Conservation (phyloP, 441 rosid species). For the Erodium trifolium region DNA sequence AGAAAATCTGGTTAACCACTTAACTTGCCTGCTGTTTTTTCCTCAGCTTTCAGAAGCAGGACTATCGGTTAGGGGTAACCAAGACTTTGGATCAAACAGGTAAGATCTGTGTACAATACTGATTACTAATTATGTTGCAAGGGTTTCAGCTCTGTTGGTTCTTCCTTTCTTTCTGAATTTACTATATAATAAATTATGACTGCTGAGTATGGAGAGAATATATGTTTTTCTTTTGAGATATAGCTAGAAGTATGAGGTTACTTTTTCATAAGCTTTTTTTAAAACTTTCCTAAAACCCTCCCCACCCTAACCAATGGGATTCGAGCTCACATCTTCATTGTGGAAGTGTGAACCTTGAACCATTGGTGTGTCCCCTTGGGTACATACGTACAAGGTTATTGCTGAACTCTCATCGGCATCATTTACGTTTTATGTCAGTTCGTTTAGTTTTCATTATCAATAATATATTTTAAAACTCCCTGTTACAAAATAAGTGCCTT, state of each 20-base stretch:
- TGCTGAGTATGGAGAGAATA: not conserved
- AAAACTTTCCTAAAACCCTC: not conserved
- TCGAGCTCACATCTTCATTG: not conserved
- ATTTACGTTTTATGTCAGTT: not conserved
- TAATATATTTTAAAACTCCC: not conserved
- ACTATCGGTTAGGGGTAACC: conserved; percentile 59
- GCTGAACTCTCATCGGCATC: not conserved
- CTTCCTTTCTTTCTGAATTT: not conserved
- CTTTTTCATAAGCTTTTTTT: not conserved
- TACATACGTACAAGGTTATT: not conserved
- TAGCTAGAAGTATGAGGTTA: not conserved
- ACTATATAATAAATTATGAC: not conserved
- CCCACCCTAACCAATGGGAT: not conserved
- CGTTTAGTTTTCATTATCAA: not conserved
- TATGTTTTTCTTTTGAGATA: not conserved
- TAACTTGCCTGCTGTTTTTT: conserved; percentile 21
- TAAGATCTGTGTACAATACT: conserved; percentile 21
- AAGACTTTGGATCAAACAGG: conserved; percentile 84
- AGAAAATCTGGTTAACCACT: conserved; percentile 18
- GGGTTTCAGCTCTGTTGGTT: not conserved
- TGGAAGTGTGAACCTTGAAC: not conserved
- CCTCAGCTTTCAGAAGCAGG: conserved; percentile 83
- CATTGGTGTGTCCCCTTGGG: not conserved
- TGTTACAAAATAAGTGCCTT: not conserved
- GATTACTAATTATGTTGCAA: conserved; percentile 8